Evolutionary conservation across 495 filamentous ascomycete genomes (phyloP).

Genomic region (Cladorrhinum samala): DNA sequence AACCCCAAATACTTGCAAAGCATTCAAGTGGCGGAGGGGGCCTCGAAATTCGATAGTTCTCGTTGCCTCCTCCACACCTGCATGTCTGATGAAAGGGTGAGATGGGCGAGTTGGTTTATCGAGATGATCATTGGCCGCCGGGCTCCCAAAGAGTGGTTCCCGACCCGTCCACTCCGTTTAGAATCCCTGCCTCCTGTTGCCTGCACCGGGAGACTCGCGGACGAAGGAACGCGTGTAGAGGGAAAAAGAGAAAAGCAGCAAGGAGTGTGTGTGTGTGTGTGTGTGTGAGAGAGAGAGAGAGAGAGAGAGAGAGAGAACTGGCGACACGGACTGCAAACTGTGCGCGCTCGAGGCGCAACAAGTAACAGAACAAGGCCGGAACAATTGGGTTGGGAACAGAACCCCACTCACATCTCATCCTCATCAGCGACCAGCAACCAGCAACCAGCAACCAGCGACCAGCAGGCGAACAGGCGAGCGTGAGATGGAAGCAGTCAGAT

Average conservation of each 20-base stretch:
- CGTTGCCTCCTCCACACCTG: conserved; percentile 20
- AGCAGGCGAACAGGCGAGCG: conserved; percentile 17
- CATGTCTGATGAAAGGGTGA: conserved; percentile 24
- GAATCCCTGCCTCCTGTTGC: conserved; percentile 15
- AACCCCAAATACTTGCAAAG: neutral
- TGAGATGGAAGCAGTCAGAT: conserved; percentile 18
- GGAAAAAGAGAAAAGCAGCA: conserved; percentile 1
- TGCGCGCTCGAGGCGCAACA: conserved; percentile 9
- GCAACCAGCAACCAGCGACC: conserved; percentile 22
- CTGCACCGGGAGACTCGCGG: neutral
- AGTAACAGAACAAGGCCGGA: no score
- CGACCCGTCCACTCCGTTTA: conserved; percentile 13
- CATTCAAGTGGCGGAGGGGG: conserved; percentile 4
- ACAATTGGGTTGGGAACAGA: conserved; percentile 6
- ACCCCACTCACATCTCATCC: conserved; percentile 20
- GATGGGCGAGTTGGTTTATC: conserved; percentile 18
- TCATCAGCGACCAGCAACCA: conserved; percentile 22
- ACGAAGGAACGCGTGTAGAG: conserved; percentile 7
- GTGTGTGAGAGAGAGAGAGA: no score
- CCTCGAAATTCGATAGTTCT: conserved; percentile 23
- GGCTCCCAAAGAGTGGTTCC: conserved; percentile 17
- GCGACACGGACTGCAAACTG: conserved; percentile 11
- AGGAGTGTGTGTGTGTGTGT: no score
- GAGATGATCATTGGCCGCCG: conserved; percentile 22
- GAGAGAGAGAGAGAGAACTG: no score